Evolutionary conservation across 2,329 filamentous ascomycete genomes (phyloP), one percentile per base, ranked within the genome.

Genomic region (Pseudocercospora pini-densiflorae): DNA sequence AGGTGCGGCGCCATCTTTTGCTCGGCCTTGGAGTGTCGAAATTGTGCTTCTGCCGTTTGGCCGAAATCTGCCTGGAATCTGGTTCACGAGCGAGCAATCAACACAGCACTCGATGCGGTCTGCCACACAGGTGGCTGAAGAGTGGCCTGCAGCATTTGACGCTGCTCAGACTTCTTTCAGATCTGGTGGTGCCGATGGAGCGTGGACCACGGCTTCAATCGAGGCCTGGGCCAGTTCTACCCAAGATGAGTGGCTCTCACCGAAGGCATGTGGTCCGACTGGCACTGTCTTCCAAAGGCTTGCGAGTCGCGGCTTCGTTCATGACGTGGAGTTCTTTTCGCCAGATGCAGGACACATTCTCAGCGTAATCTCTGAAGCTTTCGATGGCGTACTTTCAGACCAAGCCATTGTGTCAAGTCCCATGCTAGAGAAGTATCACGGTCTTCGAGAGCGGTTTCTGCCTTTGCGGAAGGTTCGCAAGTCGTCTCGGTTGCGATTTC

Each of bases 401-500:
- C 65, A 67, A 16, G 12, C 23, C 53, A 29, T 3, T 43, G 19
- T 21, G 3, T 5, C 29, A 10, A 8, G n/a, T 4, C 5, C 31
- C 19, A 58, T 43, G 55, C n/a, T 19, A 3, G 59, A 62, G 3
- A 45, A 59, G 9, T 88, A 85, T 61, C 80, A 89, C 21, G 91
- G 89, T 5, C 81, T 94, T 19, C 84, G 86, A 62, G 88, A 90
- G 51, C 79, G 86, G 0, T 92, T 91, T 85, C 85, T 94, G n/a
- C 92, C 92, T 5, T 81, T 94, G 19, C 87, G 91, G 59, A 94
- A 94, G 76, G 81, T 92, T 2, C 87, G 91, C 75, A 92, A 90
- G 74, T 90, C 92, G 64, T 89, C 89, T 0, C 86, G 88, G 27
- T 83, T 94, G 6, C 87, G 88, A 1, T 93, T 93, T 71, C 82